phyloP scores from a whole-genome alignment of 306 rosid species.

The Nissolia schottii region DNA sequence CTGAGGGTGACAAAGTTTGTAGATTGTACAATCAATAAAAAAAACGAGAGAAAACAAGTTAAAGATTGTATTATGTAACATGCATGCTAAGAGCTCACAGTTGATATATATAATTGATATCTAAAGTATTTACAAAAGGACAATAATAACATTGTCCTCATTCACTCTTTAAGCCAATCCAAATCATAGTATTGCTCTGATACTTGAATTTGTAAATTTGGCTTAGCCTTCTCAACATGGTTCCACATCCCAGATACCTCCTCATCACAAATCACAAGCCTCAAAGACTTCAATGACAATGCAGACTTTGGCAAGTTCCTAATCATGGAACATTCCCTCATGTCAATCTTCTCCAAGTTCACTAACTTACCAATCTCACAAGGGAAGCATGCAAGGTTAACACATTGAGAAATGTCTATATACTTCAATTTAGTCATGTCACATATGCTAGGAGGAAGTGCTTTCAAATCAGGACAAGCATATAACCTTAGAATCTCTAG shows the following conservation, averaged over 20 bases:
- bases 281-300: slow-evolving; percentile 37
- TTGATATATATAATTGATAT: not conserved
- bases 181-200: slow-evolving; percentile 55
- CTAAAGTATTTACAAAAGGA: slow-evolving; percentile 17
- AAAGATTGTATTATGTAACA: not conserved
- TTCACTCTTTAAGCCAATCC: slow-evolving; percentile 74
- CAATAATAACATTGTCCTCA: not conserved
- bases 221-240: slow-evolving; percentile 43
- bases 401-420: slow-evolving; percentile 75
- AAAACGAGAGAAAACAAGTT: not conserved
- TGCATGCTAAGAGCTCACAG: not conserved
- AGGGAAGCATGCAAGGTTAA: slow-evolving; percentile 55
- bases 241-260: slow-evolving; percentile 70
- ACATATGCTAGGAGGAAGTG: slow-evolving; percentile 53
- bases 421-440: slow-evolving; percentile 50
- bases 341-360: slow-evolving; percentile 77
- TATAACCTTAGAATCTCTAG: slow-evolving; percentile 61
- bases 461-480: slow-evolving; percentile 62
- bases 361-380: slow-evolving; percentile 42
- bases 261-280: slow-evolving; percentile 74
- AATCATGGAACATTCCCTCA: slow-evolving; percentile 78
- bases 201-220: slow-evolving; percentile 55
- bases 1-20: no score
- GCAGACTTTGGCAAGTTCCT: slow-evolving; percentile 51
- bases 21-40: not conserved